A percentile compares a stretch with the other conserved stretches of the same genome.
Evolutionary conservation across 2,329 filamentous ascomycete genomes (phyloP).

Genomic region (Fusarium sp.): DNA sequence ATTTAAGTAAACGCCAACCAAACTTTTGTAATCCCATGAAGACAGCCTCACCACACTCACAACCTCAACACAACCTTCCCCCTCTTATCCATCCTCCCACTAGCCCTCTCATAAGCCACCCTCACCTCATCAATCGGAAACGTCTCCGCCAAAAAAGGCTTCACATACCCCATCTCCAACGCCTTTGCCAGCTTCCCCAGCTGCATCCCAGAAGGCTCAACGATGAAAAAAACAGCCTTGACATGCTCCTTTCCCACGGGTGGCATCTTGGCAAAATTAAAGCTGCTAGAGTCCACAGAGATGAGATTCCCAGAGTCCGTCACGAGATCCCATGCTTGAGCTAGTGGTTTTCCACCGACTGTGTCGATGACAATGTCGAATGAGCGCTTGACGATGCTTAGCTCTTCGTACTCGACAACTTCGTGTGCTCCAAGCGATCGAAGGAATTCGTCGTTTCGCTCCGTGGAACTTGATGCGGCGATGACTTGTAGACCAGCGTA

Average conservation of each 20-base stretch:
- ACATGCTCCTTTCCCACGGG: slow-evolving; percentile 5
- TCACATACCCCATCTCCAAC: slow-evolving; percentile 4
- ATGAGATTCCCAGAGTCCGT: slow-evolving; percentile 40
- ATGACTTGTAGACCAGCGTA: slow-evolving; percentile 47
- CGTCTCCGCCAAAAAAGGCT: slow-evolving; percentile 16
- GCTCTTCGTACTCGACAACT: slow-evolving; percentile 32
- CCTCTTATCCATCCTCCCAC: slow-evolving; percentile 9
- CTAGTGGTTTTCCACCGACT: slow-evolving; percentile 46
- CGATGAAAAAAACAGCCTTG: slow-evolving; percentile 14
- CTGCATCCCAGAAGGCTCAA: neutral
- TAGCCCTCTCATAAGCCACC: slow-evolving; percentile 8
- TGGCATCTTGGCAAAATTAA: neutral
- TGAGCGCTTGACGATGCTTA: neutral
- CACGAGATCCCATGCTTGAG: slow-evolving; percentile 46
- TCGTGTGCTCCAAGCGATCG: slow-evolving; percentile 44
- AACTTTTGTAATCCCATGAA: neutral
- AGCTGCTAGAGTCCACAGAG: slow-evolving; percentile 26
- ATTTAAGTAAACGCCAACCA: neutral
- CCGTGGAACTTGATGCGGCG: slow-evolving; percentile 46
- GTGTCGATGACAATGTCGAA: slow-evolving; percentile 49
- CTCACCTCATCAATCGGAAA: slow-evolving; percentile 12
- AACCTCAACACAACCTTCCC: slow-evolving; percentile 22
- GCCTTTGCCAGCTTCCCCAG: neutral
- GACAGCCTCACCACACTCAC: neutral
- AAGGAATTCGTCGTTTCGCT: slow-evolving; percentile 19